A percentile compares a stretch with the other conserved stretches of the same genome.
Conservation (phyloP, 306 rosid genomes). For the Alnus rubra region DNA sequence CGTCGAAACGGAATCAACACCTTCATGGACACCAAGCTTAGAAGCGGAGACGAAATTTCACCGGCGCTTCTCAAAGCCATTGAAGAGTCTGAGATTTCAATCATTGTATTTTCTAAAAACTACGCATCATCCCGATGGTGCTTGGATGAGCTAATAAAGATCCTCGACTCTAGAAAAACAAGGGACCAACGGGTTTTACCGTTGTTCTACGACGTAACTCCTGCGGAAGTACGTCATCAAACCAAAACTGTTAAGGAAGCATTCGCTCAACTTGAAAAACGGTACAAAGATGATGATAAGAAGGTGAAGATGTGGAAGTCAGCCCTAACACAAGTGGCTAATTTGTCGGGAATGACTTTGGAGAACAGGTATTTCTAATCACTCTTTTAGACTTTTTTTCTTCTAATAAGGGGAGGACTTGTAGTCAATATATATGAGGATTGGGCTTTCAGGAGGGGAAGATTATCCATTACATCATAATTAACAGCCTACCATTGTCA, state of each 20-base stretch:
- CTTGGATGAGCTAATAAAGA: background rate
- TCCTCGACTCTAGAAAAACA: no score
- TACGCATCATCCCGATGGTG: conserved; percentile 2
- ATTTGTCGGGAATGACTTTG: conserved; percentile 18
- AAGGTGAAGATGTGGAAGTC: conserved; percentile 29
- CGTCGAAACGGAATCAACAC: no score
- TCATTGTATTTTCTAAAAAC: conserved; percentile 25
- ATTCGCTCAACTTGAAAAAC: background rate
- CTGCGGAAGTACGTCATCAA: background rate
- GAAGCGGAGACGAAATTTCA: background rate
- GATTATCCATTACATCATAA: no score
- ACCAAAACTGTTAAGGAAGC: background rate
- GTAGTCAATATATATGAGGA: no score
- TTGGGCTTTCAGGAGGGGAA: no score
- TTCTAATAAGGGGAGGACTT: background rate
- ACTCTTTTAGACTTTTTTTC: background rate
- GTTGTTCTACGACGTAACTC: background rate
- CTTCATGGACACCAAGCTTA: background rate
- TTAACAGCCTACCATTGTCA: no score
- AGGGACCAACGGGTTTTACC: background rate
- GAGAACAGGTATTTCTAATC: conserved; percentile 12
- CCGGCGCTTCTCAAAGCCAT: background rate
- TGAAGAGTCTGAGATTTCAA: conserved; percentile 2
- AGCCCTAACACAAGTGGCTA: conserved; percentile 16
- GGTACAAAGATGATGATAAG: conserved; percentile 17